These are phyloP conservation scores for Edaphochlamys debaryana DNA, from an alignment of 139 green algal species.

Conservation along the genomic window DNA sequence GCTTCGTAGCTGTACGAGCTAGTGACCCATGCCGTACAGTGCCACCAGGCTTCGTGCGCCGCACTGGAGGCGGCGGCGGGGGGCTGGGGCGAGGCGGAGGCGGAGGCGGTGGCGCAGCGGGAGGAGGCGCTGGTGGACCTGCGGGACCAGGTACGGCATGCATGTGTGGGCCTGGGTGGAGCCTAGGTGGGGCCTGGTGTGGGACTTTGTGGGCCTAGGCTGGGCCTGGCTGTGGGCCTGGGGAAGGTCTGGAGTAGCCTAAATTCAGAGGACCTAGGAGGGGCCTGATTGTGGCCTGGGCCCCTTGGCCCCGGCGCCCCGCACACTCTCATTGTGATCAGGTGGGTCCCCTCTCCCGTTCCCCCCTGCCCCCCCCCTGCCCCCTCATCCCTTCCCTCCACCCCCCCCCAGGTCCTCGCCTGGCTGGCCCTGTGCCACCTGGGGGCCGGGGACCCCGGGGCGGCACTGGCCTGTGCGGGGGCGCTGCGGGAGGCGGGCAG, in stretches of 20 bases:
- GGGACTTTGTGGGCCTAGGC: too few species aligned
- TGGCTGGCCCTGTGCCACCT: conserved; percentile 36
- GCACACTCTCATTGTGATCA: too few species aligned
- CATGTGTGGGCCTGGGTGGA: too few species aligned
- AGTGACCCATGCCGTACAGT: conserved; percentile 26
- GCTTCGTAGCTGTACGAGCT: conserved; percentile 48
- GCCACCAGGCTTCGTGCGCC: conserved; percentile 19
- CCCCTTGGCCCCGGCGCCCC: too few species aligned
- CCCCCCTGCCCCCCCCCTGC: too few species aligned
- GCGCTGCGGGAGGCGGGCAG: conserved; percentile 27
- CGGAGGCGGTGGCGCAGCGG: conserved; percentile 4
- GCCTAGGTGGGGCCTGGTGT: too few species aligned
- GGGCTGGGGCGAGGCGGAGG: not conserved
- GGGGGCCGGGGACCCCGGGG: conserved; percentile 13
- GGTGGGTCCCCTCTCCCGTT: too few species aligned
- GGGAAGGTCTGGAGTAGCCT: too few species aligned
- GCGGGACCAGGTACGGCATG: conserved; percentile 13
- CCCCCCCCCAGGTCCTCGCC: conserved; percentile 5
- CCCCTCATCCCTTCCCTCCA: not conserved
- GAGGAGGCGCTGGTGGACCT: conserved; percentile 35
- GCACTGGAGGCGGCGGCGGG: not conserved
- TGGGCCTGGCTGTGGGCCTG: too few species aligned
- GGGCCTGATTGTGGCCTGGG: too few species aligned
- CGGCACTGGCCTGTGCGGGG: not conserved
- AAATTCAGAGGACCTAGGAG: too few species aligned